Base-by-base conservation (phyloP, 2,329 filamentous ascomycete species). In the Nakataea oryzae region DNA sequence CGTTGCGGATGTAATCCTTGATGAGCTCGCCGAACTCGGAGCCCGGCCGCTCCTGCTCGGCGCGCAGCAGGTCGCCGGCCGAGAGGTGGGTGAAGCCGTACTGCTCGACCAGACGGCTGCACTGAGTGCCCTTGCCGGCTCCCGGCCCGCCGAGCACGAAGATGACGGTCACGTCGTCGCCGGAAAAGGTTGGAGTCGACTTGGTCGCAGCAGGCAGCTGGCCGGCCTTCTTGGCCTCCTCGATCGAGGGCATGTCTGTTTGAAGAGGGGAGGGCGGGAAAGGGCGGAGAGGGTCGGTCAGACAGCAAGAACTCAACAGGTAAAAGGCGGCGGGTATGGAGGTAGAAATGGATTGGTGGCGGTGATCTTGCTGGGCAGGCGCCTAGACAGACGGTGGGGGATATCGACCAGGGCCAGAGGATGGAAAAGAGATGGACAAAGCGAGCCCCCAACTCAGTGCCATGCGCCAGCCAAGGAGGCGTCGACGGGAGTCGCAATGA, bases 101-200 rank as follows among this genome's bases (percentile, higher is more conserved):
- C 75, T 95, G 86, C 57, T 84, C 79, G 60, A 97, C 93, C 41
- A 99, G 87, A 67, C 90, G 90, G 67, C 86, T 84, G 80, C 93
- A 97, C 76, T 99, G 93, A 3, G 95, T 99, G 70, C 95, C 95
- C 75, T 99, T 99, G 70, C 95, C 95, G 66, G 93, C 91, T 66
- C 95, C 95, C 17, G 95, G 95, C 2, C 95, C 95, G 74, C 93
- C 93, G 65, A 99, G 91, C 65, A 97, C 91, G 79, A 96, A 97
- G 75, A 99, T 79, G 63, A 97, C 93, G n/a, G 91, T 95, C 34
- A 96, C 90, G 64, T 92, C 81, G 62, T 85, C 71, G 59, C 88
- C 78, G 63, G 85, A 87, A 82, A 96, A 97, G 71, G 86, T 85
- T 5, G 93, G 88, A 61, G 79, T 77, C 57, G 74, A 72, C 74